phyloP scores from a whole-genome alignment of 129 eudicot genomes.

The Sambucus nigra region DNA sequence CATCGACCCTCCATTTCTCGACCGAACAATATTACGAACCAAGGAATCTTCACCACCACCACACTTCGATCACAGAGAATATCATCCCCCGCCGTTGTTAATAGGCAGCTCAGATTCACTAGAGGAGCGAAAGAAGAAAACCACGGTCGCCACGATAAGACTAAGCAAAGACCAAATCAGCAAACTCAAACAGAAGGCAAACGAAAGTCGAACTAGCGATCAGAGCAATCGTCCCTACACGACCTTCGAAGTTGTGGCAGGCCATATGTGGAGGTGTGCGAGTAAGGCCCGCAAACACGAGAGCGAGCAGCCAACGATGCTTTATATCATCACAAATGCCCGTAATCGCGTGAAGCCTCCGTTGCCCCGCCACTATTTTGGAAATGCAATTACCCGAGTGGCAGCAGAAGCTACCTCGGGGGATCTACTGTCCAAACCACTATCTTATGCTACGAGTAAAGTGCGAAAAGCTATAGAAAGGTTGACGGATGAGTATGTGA shows the following conservation, averaged over 20 bases:
- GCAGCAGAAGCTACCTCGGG: conserved; percentile 6
- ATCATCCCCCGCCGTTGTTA: conserved; percentile 23
- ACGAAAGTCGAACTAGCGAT: neutral
- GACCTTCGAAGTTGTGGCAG: conserved; percentile 12
- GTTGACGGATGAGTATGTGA: conserved; percentile 14
- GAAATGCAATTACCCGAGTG: conserved; percentile 8
- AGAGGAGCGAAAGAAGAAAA: conserved; percentile 23
- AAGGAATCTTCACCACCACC: neutral
- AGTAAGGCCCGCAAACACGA: conserved; percentile 15
- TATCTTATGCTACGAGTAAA: conserved; percentile 10
- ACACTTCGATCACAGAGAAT: neutral
- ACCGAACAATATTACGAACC: neutral
- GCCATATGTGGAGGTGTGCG: conserved; percentile 17
- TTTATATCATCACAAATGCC: neutral
- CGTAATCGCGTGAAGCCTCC: conserved; percentile 11
- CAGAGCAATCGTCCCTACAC: neutral
- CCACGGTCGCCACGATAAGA: conserved; percentile 16
- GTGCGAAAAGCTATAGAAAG: conserved; percentile 13
- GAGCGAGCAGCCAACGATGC: conserved; percentile 4
- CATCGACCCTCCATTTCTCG: neutral
- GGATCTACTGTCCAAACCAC: conserved; percentile 10
- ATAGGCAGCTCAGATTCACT: conserved; percentile 14
- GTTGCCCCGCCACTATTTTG: conserved; percentile 11
- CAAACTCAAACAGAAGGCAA: conserved; percentile 15
- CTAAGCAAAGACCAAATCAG: conserved; percentile 20